Base-by-base conservation (phyloP, 2,329 filamentous ascomycete species). In the Colletotrichum sublineola region DNA sequence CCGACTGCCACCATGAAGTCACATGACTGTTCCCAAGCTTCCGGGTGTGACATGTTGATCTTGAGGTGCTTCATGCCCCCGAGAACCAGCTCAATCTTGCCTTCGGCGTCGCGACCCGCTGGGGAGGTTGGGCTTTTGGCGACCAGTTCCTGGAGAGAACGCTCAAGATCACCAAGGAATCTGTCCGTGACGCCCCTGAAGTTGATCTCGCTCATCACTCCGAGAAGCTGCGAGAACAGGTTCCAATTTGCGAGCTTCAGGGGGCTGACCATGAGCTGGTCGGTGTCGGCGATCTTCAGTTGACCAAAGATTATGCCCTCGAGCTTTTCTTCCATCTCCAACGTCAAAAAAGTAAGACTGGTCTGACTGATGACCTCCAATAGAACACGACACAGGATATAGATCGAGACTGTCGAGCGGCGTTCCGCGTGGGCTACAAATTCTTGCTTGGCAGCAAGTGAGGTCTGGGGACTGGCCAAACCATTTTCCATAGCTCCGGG, bases 281-380 rank as follows among this genome's bases (percentile, higher is more conserved):
- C 94, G 0, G 93, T 91, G 73, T 98, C 95, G 9, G 95, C 93
- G 57, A 92, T 93, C 78, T 95, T 97, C 12, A 99, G 87, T 80
- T 98, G 96, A n/a, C 92, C 92, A 80, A 98, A 99, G 67, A 99
- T 97, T 73, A 99, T 97, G 74, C 92, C 94, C 80, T 98, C 96
- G 5, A 99, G 86, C 76, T 97, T 96, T 74, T 96, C 94, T 73
- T 97, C 95, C 90, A 98, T 97, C 76, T 98, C 96, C 1, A 91
- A 86, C 7, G 94, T 97, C 75, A 99, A 94, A 29, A 91, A 93
- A 44, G 91, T 88, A 56, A 98, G 84, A 38, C 89, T 95, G 77
- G 94, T 98, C 81, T 98, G 95, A 50, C 92, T 92, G 80, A 98
- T 96, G 61, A 99, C 95, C 80, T 98, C 95, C 67, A 98, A 93